A percentile compares a stretch with the other conserved stretches of the same genome.
Conservation (phyloP, 768 basidiomycete species). For the Hemileccinum rubropunctum region DNA sequence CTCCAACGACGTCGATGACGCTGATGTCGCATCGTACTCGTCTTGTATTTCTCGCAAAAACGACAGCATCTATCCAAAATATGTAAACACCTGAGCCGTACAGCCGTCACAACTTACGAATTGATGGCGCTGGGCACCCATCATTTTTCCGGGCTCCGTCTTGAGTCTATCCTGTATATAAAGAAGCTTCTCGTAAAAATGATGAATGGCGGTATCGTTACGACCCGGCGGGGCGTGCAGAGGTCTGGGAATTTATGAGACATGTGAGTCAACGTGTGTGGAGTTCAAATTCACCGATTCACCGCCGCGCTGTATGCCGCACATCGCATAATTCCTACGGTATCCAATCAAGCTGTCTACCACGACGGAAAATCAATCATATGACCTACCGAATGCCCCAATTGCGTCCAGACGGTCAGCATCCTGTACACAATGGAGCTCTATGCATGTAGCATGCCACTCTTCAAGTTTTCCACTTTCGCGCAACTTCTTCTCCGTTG, state of each 20-base stretch:
- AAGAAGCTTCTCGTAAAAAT: constrained; percentile 86
- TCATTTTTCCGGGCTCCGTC: constrained; percentile 62
- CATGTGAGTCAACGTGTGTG: neutral
- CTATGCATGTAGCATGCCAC: constrained; percentile 71
- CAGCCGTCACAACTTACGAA: constrained; percentile 45
- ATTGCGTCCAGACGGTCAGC: constrained; percentile 79
- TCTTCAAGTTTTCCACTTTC: constrained; percentile 51
- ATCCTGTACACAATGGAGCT: constrained; percentile 82
- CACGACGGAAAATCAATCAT: neutral
- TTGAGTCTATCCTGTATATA: constrained; percentile 73
- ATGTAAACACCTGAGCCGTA: constrained; percentile 3
- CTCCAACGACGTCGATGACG: no score
- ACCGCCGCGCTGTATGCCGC: constrained; percentile 59
- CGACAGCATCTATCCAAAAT: constrained; percentile 49
- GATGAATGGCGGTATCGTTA: constrained; percentile 63
- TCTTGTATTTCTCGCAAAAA: constrained; percentile 60
- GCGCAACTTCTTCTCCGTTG: constrained; percentile 70
- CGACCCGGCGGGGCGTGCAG: constrained; percentile 48
- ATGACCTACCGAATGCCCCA: constrained; percentile 64
- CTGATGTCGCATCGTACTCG: no score
- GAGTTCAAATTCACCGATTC: constrained; percentile 40
- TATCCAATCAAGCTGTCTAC: neutral
- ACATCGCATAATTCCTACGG: constrained; percentile 60
- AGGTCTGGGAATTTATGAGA: constrained; percentile 29
- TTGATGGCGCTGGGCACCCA: constrained; percentile 72